Evolutionary conservation across 371 early-diverging fungal genomes (phyloP), one percentile per base, ranked within the genome.

Genomic region (Apophysomyces trapeziformis): DNA sequence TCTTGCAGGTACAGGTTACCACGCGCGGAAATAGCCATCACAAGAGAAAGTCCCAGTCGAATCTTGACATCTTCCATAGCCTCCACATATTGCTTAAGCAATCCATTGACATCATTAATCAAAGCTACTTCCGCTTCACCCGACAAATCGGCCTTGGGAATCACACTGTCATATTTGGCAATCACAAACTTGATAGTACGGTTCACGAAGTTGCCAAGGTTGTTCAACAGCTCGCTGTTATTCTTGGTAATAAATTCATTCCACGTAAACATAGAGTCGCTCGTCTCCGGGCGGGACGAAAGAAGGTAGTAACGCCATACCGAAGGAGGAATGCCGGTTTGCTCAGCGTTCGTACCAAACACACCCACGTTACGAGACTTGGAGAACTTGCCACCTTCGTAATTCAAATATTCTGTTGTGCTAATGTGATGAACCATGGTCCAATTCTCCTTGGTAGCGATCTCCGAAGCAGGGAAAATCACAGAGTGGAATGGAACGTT

Each of bases 401-500:
- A 99, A 74, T 98, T 95, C 62, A 99, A 89, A 74, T 99, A 99
- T 79, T 99, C 99, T 90, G 99, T 98, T 46, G 98, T 95, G 71
- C 91, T 94, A 60, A 99, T 86, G 74, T 94, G 93, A 79, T 98
- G 91, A 60, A 98, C 85, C 63, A 96, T 61, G 14, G 98, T 98
- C 92, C 95, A 99, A 7, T 87, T 65, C 41, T 98, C 95, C 39
- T 88, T 86, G 8, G 97, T 93, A 68, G 95, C 99, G 16, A 96
- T 77, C 71, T 99, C 83, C 38, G 92, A 81, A 65, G 90, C 92
- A 36, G 99, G 99, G 92, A 99, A 99, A 57, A 99, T 90, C 60
- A 99, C 96, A 6, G 99, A 94, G 79, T 99, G 99, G 94, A 99
- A 99, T 43, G 99, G 96, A 12, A 99, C 99, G 69, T 99, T 99